phyloP scores from a whole-genome alignment of 1,284 basidiomycete species.

The Termitomyces sp. region DNA sequence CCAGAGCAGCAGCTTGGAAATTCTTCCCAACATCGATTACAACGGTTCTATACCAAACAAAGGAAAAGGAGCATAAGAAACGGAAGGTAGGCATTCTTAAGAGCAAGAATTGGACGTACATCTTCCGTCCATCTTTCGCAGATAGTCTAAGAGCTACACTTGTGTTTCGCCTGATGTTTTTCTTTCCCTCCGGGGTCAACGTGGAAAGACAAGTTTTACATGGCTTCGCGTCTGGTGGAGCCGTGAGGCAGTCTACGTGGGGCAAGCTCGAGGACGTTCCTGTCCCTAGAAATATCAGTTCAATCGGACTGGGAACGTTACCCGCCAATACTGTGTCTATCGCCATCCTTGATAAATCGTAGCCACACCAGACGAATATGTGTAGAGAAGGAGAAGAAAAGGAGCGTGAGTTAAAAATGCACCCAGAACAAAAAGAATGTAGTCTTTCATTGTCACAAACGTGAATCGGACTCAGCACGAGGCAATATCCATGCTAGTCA shows the following conservation, averaged over 20 bases:
- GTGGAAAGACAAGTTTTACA: constrained; percentile 70
- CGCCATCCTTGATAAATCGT: constrained; percentile 6
- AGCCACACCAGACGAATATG: background rate
- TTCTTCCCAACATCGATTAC: constrained; percentile 81
- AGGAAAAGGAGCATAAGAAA: background rate
- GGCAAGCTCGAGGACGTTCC: constrained; percentile 71
- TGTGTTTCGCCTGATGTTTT: constrained; percentile 75
- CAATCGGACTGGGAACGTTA: constrained; percentile 27
- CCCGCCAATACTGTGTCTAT: constrained; percentile 6
- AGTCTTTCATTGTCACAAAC: no score
- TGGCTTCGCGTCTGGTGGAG: constrained; percentile 39
- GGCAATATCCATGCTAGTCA: no score
- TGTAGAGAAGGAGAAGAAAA: background rate
- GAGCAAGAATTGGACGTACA: constrained; percentile 38
- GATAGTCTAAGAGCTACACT: constrained; percentile 57
- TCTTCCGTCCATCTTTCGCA: constrained; percentile 43
- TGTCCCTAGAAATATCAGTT: constrained; percentile 71
- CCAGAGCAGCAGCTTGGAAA: constrained; percentile 69
- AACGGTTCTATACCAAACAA: constrained; percentile 47
- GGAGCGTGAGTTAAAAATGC: no score
- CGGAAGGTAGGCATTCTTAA: background rate
- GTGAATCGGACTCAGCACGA: no score
- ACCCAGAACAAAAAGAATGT: no score
- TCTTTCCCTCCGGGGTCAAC: constrained; percentile 58
- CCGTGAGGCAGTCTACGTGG: constrained; percentile 61